Conservation (phyloP, 257 asterid species). For the Nicotiana noctiflora region DNA sequence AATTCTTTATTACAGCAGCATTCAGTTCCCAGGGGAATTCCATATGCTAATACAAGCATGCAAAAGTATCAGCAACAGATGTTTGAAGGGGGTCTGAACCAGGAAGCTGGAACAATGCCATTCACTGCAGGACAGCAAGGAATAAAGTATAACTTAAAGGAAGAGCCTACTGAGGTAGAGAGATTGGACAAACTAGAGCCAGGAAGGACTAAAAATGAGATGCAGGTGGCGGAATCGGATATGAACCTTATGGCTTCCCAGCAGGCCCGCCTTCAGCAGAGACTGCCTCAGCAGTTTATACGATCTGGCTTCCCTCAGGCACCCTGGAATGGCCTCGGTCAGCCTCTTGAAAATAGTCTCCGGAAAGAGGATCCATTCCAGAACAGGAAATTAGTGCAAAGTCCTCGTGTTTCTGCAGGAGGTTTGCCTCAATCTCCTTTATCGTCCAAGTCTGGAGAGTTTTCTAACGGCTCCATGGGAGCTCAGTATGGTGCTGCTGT, state of each 20-base stretch:
- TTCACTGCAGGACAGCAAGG: constrained; percentile 68
- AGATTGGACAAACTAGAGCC: constrained; percentile 55
- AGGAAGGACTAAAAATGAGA: constrained; percentile 33
- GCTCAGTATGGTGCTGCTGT: constrained; percentile 75
- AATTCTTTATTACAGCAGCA: constrained; percentile 64
- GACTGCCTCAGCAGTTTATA: constrained; percentile 57
- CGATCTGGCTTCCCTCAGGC: constrained; percentile 62
- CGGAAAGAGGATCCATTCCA: constrained; percentile 70
- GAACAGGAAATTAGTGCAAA: constrained; percentile 75
- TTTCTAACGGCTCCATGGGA: constrained; percentile 89
- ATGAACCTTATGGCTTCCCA: constrained; percentile 46
- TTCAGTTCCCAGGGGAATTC: constrained; percentile 48
- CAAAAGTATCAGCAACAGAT: constrained; percentile 66
- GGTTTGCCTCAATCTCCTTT: constrained; percentile 97
- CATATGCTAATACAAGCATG: constrained; percentile 48
- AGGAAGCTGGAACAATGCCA: constrained; percentile 55
- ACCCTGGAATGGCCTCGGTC: constrained; percentile 69
- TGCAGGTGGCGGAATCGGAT: constrained; percentile 52
- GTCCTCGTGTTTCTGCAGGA: constrained; percentile 89
- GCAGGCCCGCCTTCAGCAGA: constrained; percentile 67
- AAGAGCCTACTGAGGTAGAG: constrained; percentile 77
- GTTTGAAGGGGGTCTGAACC: constrained; percentile 65
- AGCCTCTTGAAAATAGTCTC: constrained; percentile 57
- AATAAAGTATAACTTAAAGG: constrained; percentile 71
- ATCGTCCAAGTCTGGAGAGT: constrained; percentile 90